Evolutionary conservation across 1,284 basidiomycete species (phyloP), one percentile per base, ranked within the genome.

Genomic region (Anthracocystis panici-leucophaei): DNA sequence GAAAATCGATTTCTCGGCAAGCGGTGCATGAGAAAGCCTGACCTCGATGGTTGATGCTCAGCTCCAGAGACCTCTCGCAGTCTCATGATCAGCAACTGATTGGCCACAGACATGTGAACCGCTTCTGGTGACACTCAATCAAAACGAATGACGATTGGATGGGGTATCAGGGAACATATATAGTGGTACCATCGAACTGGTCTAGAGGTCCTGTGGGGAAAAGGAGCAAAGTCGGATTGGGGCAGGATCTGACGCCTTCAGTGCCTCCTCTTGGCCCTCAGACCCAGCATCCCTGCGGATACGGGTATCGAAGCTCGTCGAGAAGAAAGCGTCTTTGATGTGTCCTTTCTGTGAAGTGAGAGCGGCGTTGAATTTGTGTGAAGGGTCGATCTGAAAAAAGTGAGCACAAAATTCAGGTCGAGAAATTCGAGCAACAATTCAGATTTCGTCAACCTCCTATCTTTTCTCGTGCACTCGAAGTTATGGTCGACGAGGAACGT

Each of bases 311-410:
- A 77, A 23, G 44, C 60, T 63, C 9, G 65, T 75, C 1, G 69
- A 78, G 38, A 66, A 61, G 16, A 78, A 44, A 16, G 76, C 76
- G 25, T 78, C 68, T 20, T 61, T 64, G 45, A 78, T 55, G 50
- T 69, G 76, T 5, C 74, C 76, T 53, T 57, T 64, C 74, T 76
- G 55, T 21, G 3, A 12, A 38, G 6, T 18, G 29, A 50, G 14
- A 38, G n/a, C 20, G 46, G 31, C n/a, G 27, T 14, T n/a, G 7
- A 40, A 41, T 12, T 35, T 21, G 42, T n/a, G 27, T 33, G 9
- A n/a, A 54, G 20, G 42, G 31, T 45, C 38, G 25, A 38, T 2
- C n/a, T 38, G 35, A 31, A 20, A 55, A 58, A 38, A 14, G 9
- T n/a, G 9, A n/a, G 27, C 12, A 4, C 12, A 31, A 52, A 64